phyloP scores from a whole-genome alignment of 192 early-diverging fungal genomes.

The Phlyctochytrium planicorne region DNA sequence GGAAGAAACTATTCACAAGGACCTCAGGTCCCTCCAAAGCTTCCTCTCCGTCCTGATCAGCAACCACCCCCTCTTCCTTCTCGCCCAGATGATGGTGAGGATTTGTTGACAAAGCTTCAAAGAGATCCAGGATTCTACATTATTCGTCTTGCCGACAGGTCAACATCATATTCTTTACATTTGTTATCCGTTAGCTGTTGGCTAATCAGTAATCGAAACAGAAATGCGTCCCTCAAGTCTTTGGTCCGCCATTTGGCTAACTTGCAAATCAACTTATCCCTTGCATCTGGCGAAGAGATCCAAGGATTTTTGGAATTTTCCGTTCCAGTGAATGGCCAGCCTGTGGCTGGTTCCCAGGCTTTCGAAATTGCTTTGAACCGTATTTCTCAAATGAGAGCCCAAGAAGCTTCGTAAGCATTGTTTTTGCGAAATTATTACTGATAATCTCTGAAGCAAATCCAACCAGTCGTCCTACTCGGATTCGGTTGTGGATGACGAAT shows the following conservation, averaged over 20 bases:
- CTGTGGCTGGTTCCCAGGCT: background rate
- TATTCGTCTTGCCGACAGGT: background rate
- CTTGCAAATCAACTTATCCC: slow-evolving; percentile 4
- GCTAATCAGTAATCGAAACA: too few relatives aligned
- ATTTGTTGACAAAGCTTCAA: background rate
- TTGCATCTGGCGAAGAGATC: background rate
- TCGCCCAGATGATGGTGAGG: background rate
- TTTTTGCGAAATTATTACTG: background rate
- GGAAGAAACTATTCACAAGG: background rate
- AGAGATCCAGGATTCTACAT: background rate
- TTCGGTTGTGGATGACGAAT: slow-evolving; percentile 15
- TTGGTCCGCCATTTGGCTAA: background rate
- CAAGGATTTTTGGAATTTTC: background rate
- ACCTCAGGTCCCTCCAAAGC: background rate
- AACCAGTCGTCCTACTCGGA: background rate
- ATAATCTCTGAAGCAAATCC: background rate
- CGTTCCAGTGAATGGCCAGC: background rate
- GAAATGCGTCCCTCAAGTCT: background rate
- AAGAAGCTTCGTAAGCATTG: background rate
- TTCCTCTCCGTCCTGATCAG: background rate
- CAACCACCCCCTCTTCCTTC: background rate
- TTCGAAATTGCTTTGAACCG: slow-evolving; percentile 2
- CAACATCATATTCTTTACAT: too few relatives aligned
- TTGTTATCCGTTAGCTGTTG: too few relatives aligned
- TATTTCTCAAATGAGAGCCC: slow-evolving; percentile 1